Conservation (phyloP, 331 rosid species). For the Ulmus americana region DNA sequence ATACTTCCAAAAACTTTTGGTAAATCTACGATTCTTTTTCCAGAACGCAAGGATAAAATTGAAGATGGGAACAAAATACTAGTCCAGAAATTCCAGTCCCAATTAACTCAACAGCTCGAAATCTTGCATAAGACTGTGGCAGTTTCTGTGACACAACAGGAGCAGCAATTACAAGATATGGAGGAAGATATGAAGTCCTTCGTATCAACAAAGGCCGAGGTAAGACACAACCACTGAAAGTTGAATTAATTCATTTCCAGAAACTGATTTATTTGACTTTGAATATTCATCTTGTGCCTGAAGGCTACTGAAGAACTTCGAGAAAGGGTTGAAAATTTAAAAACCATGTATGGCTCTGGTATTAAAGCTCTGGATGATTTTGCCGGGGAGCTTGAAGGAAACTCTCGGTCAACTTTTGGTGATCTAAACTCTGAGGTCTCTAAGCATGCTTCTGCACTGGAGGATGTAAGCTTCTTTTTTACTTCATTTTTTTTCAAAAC, state of each 20-base stretch:
- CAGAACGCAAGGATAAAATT: conserved; percentile 90
- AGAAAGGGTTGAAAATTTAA: conserved; percentile 62
- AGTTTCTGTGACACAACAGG: conserved; percentile 87
- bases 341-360: conserved; percentile 74
- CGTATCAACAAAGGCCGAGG: conserved; percentile 78
- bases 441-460: conserved; percentile 79
- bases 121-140: conserved; percentile 91
- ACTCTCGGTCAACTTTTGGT: conserved; percentile 69
- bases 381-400: conserved; percentile 75
- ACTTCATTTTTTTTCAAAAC: not conserved
- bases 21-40: conserved; percentile 10
- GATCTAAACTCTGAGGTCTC: conserved; percentile 84
- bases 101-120: conserved; percentile 93
- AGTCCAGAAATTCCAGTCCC: conserved; percentile 82
- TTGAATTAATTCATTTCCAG: conserved; percentile 8
- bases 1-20: conserved; percentile 6
- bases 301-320: conserved; percentile 93
- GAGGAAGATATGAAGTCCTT: conserved; percentile 95
- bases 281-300: conserved; percentile 23
- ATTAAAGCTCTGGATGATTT: conserved; percentile 68
- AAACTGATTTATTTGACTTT: not conserved
- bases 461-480: conserved; percentile 50
- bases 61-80: conserved; percentile 83
- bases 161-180: conserved; percentile 88
- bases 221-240: conserved; percentile 21